These are phyloP conservation scores for Alternaria solani DNA, from an alignment of 2,329 filamentous ascomycete species.

Conservation along the genomic window DNA sequence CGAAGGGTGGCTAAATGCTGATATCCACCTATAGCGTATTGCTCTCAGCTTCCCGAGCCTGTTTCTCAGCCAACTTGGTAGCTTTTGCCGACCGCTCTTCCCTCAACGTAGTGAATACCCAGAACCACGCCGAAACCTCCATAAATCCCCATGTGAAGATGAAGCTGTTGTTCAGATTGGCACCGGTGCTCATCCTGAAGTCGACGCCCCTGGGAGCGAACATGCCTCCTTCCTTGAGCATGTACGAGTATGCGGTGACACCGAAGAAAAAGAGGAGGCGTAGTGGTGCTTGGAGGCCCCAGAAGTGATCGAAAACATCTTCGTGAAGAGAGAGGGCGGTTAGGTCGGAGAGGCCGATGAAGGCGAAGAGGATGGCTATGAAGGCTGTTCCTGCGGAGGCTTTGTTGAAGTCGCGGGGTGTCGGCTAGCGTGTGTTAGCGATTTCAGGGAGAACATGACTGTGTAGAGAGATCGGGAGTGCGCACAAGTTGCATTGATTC, in stretches of 20 bases:
- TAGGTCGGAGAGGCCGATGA: slow-evolving; percentile 61
- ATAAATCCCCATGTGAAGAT: slow-evolving; percentile 86
- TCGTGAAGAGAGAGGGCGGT: slow-evolving; percentile 57
- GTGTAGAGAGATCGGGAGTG: slow-evolving; percentile 4
- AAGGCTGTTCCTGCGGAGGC: slow-evolving; percentile 73
- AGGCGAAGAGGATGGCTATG: slow-evolving; percentile 73
- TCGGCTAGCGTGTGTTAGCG: slow-evolving; percentile 58
- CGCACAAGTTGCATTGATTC: slow-evolving; percentile 83
- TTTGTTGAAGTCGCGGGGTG: slow-evolving; percentile 71
- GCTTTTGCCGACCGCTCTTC: slow-evolving; percentile 48
- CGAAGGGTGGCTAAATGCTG: background rate
- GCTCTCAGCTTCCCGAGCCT: slow-evolving; percentile 37
- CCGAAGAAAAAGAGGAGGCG: slow-evolving; percentile 69
- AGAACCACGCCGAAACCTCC: slow-evolving; percentile 87
- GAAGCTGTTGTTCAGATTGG: slow-evolving; percentile 81
- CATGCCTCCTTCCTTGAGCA: slow-evolving; percentile 64
- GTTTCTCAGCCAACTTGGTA: slow-evolving; percentile 41
- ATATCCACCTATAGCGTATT: slow-evolving; percentile 24
- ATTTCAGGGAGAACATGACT: background rate
- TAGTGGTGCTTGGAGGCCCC: slow-evolving; percentile 65
- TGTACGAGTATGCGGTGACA: slow-evolving; percentile 70
- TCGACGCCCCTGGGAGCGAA: slow-evolving; percentile 43
- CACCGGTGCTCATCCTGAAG: slow-evolving; percentile 52
- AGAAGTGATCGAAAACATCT: slow-evolving; percentile 55
- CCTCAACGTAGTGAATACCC: slow-evolving; percentile 61